A percentile compares a stretch with the other conserved stretches of the same genome.
These are phyloP conservation scores for Crotalaria pallida DNA, from an alignment of 306 rosid species.

Conservation along the genomic window DNA sequence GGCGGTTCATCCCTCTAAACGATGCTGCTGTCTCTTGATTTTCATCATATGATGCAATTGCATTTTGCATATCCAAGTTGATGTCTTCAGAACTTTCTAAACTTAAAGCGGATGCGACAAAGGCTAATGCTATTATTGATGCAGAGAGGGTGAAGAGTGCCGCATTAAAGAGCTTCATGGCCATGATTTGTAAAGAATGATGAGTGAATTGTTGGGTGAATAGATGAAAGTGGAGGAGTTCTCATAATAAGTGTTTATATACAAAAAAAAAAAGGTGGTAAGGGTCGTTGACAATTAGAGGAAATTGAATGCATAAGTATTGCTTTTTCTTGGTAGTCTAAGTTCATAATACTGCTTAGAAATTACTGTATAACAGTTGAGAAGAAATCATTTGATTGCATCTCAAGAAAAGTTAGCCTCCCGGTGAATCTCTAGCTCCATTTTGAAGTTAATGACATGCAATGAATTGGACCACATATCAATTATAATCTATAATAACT, in stretches of 20 bases:
- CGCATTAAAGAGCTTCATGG: neutral
- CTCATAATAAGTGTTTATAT: neutral
- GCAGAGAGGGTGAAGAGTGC: neutral
- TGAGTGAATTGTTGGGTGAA: neutral
- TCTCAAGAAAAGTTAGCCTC: conserved; percentile 24
- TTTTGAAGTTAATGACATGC: neutral
- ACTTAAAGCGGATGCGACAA: neutral
- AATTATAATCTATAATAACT: neutral
- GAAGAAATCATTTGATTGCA: conserved; percentile 29
- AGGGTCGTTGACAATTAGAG: neutral
- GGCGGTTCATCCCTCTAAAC: neutral
- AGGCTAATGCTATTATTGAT: neutral
- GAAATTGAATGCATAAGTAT: neutral
- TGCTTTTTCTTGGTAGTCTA: conserved; percentile 24
- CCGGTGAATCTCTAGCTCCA: neutral
- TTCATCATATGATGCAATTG: neutral
- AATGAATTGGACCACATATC: neutral
- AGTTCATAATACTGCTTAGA: conserved; percentile 23
- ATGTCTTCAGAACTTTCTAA: neutral
- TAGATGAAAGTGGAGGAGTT: neutral
- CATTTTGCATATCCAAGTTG: neutral
- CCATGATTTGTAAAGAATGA: neutral
- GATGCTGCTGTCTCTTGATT: neutral
- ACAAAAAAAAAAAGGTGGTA: neutral
- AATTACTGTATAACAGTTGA: conserved; percentile 13